Base-by-base conservation (phyloP, 2,329 filamentous ascomycete species). In the Colletotrichum paranaense region DNA sequence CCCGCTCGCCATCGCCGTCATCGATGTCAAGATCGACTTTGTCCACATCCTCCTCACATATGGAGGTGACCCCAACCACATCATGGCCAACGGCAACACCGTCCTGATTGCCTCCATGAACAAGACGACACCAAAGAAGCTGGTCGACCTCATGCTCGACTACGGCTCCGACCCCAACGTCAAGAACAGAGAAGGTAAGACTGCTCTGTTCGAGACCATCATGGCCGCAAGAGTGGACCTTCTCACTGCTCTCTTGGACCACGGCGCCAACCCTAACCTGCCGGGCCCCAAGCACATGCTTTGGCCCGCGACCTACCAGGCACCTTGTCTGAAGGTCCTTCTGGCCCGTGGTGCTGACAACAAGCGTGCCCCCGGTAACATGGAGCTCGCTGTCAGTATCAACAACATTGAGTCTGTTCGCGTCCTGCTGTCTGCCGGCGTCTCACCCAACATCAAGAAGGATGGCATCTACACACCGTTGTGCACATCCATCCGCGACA, bases 231-330 rank as follows among this genome's bases (percentile, higher is more conserved):
- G 91, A 6, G 81, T 87, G 62, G 90, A 92, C 71, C 83, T 92
- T 1, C 87, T 92, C 72, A 84, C 81, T 9, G 79, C 78, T 2
- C 81, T 87, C 35, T 78, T 87, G 3, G 82, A 92, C 64, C 86
- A 91, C 67, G 87, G 88, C 3, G 92, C 92, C 2, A 88, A 93
- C 76, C 88, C 91, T 9, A 94, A 94, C 78, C 83, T 93, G 6
- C 92, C 92, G 1, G 91, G 90, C 1, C 91, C 91, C 12, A 92
- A 93, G 80, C 90, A 93, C 82, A 88, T 91, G 81, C 85, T 94
- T 28, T 92, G 92, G 92, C 90, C 91, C 2, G 86, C 91, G 0
- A 88, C 88, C 0, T 89, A 91, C 80, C 86, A 91, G 64, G 84
- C 91, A 0, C 81, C 84, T 8, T 91, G 89, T 73, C 82, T 93